Conservation (phyloP, 345 rosid species). For the Gossypium herbaceum region DNA sequence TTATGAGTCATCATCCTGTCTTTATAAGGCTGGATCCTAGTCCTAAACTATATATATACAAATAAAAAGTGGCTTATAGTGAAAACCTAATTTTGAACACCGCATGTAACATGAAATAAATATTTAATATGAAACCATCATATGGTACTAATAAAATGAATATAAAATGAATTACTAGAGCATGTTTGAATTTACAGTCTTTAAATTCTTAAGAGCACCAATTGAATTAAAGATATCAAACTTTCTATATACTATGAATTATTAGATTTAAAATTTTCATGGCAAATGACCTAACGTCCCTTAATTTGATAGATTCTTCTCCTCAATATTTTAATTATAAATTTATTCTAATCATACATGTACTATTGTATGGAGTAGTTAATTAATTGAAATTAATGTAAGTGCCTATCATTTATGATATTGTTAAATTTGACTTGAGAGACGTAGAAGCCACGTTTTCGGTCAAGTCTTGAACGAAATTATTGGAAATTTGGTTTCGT, state of each 20-base stretch:
- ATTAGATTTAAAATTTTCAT: not conserved
- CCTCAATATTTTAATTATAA: not conserved
- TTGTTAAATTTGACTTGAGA: conserved; percentile 18
- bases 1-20: no score
- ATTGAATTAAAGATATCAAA: no score
- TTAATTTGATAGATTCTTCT: not conserved
- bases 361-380: not conserved
- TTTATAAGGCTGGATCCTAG: no score
- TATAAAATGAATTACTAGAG: no score
- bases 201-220: no score
- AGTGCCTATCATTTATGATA: not conserved
- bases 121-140: no score
- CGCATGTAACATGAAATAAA: no score
- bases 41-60: no score
- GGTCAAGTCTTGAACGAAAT: conserved; percentile 7
- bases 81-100: no score
- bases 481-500: conserved; percentile 2
- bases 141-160: no score
- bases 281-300: conserved; percentile 4
- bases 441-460: conserved; percentile 9
- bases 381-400: not conserved
- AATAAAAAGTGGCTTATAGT: no score
- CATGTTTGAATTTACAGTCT: no score
- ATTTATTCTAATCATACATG: not conserved
- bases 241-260: not conserved